Evolutionary conservation across 2,329 filamentous ascomycete genomes (phyloP).

Genomic region (Monosporascus sp.): DNA sequence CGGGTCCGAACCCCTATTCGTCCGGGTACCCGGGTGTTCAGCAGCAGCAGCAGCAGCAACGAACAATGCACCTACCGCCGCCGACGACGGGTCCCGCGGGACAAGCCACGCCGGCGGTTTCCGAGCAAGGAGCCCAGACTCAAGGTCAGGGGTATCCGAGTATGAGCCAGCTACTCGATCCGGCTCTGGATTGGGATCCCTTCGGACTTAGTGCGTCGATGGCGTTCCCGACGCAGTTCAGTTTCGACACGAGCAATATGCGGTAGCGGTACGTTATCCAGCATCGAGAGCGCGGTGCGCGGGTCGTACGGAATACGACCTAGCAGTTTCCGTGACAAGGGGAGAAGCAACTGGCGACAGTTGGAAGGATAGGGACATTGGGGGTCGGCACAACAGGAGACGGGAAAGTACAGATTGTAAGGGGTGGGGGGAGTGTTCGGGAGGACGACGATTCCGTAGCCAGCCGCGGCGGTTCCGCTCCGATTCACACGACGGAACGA

Average conservation of each 20-base stretch:
- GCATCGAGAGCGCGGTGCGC: background rate
- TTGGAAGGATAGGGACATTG: too few relatives aligned
- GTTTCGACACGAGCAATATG: slow-evolving; percentile 60
- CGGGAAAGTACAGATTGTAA: too few relatives aligned
- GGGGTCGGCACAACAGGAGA: too few relatives aligned
- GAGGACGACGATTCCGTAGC: too few relatives aligned
- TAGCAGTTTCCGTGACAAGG: too few relatives aligned
- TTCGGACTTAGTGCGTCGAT: slow-evolving; percentile 92
- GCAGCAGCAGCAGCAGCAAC: slow-evolving; percentile 29
- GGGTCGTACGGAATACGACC: background rate
- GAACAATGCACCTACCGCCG: slow-evolving; percentile 34
- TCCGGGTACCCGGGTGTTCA: slow-evolving; percentile 42
- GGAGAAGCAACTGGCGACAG: too few relatives aligned
- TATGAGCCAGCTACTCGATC: slow-evolving; percentile 63
- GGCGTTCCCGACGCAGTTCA: slow-evolving; percentile 85
- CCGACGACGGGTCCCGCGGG: slow-evolving; percentile 32
- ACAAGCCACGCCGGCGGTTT: slow-evolving; percentile 29
- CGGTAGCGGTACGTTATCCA: slow-evolving; percentile 19
- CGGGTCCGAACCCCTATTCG: slow-evolving; percentile 62
- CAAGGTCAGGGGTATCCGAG: slow-evolving; percentile 49
- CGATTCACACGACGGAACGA: background rate
- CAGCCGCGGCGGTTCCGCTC: too few relatives aligned
- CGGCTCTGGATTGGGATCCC: slow-evolving; percentile 85
- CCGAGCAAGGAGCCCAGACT: slow-evolving; percentile 23
- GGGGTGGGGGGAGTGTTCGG: too few relatives aligned